phyloP scores from a whole-genome alignment of 192 early-diverging fungal genomes.

The Umbelopsis sp. region DNA sequence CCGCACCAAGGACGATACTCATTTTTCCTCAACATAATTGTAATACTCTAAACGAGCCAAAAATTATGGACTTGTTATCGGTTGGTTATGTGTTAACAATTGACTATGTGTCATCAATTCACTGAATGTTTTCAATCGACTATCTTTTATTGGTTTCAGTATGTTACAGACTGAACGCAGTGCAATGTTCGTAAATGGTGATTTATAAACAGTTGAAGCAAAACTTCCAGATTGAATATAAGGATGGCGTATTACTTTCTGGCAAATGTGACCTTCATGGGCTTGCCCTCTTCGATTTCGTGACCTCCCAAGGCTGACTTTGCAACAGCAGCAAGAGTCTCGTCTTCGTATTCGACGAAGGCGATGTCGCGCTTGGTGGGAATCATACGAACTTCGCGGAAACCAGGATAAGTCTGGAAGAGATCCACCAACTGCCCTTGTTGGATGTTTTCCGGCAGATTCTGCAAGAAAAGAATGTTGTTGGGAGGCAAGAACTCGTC shows the following conservation, averaged over 20 bases:
- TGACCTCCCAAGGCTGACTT: constrained; percentile 71
- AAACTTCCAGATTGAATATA: neutral
- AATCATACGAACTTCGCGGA: constrained; percentile 95
- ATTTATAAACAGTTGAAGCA: constrained; percentile 22
- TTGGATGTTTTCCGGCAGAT: constrained; percentile 73
- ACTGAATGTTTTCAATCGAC: no score
- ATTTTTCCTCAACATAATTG: no score
- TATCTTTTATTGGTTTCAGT: neutral
- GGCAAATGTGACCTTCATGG: constrained; percentile 86
- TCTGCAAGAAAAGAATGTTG: constrained; percentile 93
- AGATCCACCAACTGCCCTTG: constrained; percentile 63
- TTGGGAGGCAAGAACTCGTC: constrained; percentile 87
- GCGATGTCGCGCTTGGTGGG: constrained; percentile 91
- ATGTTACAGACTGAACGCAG: constrained; percentile 24
- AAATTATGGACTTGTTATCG: no score
- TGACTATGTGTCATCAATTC: no score
- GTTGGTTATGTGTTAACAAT: no score
- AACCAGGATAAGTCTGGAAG: constrained; percentile 83
- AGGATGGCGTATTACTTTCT: constrained; percentile 57
- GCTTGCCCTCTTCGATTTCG: constrained; percentile 64
- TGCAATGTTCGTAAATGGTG: constrained; percentile 24
- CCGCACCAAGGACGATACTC: no score
- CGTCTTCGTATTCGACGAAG: constrained; percentile 96
- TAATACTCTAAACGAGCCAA: no score
- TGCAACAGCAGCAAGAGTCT: constrained; percentile 77